phyloP scores from a whole-genome alignment of 176 grass and related monocot species.

The Eremochloa ophiuroides region DNA sequence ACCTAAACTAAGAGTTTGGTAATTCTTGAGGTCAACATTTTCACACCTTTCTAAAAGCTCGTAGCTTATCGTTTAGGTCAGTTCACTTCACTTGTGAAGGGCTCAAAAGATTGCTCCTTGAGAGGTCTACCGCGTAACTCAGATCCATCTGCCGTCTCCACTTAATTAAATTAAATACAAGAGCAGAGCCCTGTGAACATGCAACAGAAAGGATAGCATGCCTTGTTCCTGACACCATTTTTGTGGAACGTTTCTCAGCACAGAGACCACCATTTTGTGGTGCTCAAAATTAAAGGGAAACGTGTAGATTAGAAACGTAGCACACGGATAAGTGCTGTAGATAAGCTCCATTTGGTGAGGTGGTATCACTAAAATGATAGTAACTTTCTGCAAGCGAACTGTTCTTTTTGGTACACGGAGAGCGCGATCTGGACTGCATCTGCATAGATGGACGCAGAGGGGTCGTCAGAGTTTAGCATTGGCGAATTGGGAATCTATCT shows the following conservation, averaged over 20 bases:
- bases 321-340: neutral
- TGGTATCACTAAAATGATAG: neutral
- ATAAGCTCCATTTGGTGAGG: neutral
- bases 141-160: neutral
- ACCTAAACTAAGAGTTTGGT: neutral
- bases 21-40: neutral
- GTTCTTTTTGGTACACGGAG: neutral
- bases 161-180: neutral
- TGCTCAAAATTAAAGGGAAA: neutral
- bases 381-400: neutral
- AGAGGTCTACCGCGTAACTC: neutral
- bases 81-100: neutral
- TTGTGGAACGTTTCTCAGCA: neutral
- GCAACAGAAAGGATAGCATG: neutral
- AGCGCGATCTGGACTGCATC: neutral
- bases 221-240: neutral
- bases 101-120: neutral
- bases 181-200: neutral
- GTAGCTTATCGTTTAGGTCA: too few species aligned
- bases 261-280: too few species aligned
- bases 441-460: slow-evolving; percentile 1
- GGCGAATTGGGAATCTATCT: slow-evolving; percentile 7
- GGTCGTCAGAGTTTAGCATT: neutral
- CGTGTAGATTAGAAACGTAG: neutral
- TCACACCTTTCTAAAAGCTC: neutral